These are phyloP conservation scores for Conringia planisiliqua DNA, from an alignment of 345 rosid species.

Conservation along the genomic window DNA sequence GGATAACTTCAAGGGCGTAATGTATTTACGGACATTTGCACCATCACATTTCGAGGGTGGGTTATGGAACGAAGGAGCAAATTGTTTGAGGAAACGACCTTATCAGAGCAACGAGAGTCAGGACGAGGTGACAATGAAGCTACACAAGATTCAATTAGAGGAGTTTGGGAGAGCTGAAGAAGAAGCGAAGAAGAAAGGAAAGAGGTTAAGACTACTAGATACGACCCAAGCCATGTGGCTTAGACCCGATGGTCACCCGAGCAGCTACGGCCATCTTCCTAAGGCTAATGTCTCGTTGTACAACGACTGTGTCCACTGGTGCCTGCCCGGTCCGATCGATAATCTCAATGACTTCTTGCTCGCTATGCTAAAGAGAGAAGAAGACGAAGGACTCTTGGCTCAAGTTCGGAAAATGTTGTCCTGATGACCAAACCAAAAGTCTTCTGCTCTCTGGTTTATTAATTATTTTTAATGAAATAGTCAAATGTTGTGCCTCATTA, in stretches of 20 bases:
- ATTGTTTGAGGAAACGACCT: slow-evolving; percentile 61
- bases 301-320: slow-evolving; percentile 94
- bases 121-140: slow-evolving; percentile 46
- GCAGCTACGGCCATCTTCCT: slow-evolving; percentile 60
- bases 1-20: slow-evolving; percentile 54
- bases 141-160: slow-evolving; percentile 68
- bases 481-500: not conserved
- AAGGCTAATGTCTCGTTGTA: slow-evolving; percentile 66
- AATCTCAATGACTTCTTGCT: slow-evolving; percentile 73
- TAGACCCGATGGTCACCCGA: slow-evolving; percentile 87
- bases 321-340: slow-evolving; percentile 92
- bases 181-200: slow-evolving; percentile 52
- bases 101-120: slow-evolving; percentile 51
- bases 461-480: not conserved
- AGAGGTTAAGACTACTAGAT: slow-evolving; percentile 57
- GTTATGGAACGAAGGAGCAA: slow-evolving; percentile 76
- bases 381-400: slow-evolving; percentile 37
- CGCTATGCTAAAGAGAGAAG: slow-evolving; percentile 85
- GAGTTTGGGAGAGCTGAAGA: slow-evolving; percentile 58
- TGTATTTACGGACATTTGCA: slow-evolving; percentile 60
- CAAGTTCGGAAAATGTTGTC: slow-evolving; percentile 31
- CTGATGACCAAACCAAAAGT: slow-evolving; percentile 3
- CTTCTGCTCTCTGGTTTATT: slow-evolving; percentile 1
- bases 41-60: slow-evolving; percentile 86
- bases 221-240: slow-evolving; percentile 54